Evolutionary conservation across 441 rosid species (phyloP), one percentile per base, ranked within the genome.

Genomic region (Euphorbia schlechtendalii): DNA sequence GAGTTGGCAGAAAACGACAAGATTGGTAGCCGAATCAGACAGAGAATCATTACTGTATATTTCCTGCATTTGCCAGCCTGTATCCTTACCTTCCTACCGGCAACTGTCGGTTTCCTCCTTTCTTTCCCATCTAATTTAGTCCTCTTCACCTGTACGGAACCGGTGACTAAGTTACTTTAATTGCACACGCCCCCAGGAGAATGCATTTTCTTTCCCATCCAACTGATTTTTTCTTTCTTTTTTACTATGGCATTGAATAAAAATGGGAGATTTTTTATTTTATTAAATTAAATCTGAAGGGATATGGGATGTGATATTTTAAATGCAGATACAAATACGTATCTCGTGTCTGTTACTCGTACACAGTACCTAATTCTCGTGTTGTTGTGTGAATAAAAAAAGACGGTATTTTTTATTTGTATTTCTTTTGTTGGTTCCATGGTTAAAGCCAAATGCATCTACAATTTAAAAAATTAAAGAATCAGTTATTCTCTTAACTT

Each of bases 1-100:
- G 90, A 84, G 69, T 69, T 85, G 90, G 83, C 58, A 11, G 18
- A 73, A 85, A 80, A 87, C 87, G 85, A 87, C 92, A 82, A 84
- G 59, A 73, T n/a, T 32, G 86, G 85, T 88, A 81, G 86, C 88
- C 85, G 83, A 86, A 80, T 81, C 74, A 76, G 83, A 80, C 76
- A 77, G 77, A 76, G 83, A 80, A 79, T 82, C 74, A 77, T 77
- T 71, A 69, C 78, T 71, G 77, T 6, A 0, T 71, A 63, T 71
- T 64, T 64, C 22, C 78, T 77, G 81, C 65, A 51, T 66, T 13
- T 45, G 72, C 82, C 90, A 88, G 90, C 69, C 92, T 85, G 91
- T 75, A 72, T 65, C 51, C 36, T 61, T 40, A 13, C 41, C 24
- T 15, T 18, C 18, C 52, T 0, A 72, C 75, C 28, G 59, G 51